Conservation (phyloP, 2,329 filamentous ascomycete species). For the Diaporthe citriasiana region DNA sequence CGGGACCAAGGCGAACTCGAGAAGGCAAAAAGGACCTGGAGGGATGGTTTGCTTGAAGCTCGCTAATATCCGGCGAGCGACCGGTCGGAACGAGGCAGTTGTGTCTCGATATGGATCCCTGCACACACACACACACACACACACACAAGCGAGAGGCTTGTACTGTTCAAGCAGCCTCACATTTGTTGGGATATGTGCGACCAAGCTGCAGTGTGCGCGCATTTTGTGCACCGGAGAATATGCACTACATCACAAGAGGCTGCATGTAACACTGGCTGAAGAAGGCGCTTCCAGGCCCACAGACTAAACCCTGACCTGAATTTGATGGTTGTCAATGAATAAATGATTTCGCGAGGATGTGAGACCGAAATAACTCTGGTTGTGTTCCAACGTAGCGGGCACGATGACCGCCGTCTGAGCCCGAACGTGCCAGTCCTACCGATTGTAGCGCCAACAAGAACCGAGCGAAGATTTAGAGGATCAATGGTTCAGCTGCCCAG, state of each 20-base stretch:
- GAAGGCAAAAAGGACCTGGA: conserved; percentile 8
- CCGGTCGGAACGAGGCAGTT: neutral
- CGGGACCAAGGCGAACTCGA: conserved; percentile 28
- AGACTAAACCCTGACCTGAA: neutral
- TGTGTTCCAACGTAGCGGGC: neutral
- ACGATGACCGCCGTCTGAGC: neutral
- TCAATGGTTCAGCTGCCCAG: conserved; percentile 20
- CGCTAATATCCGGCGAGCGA: neutral
- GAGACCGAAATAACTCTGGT: neutral
- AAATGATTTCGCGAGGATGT: too few species aligned
- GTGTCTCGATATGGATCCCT: neutral
- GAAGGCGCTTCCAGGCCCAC: neutral
- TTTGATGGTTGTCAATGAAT: neutral
- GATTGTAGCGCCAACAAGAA: neutral
- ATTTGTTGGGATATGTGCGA: conserved; percentile 18
- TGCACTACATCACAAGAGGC: conserved; percentile 5
- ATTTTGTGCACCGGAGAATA: conserved; percentile 29
- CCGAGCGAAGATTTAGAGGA: neutral
- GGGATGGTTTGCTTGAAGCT: neutral
- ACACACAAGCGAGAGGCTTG: conserved; percentile 27
- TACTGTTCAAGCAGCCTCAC: conserved; percentile 1
- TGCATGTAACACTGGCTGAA: conserved; percentile 21
- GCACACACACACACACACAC: neutral
- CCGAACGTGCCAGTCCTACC: neutral
- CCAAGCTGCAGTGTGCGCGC: neutral